Percentiles rank a stretch among this genome's conserved stretches.
Conservation (phyloP, 495 filamentous ascomycete species). For the Penicillium roqueforti region DNA sequence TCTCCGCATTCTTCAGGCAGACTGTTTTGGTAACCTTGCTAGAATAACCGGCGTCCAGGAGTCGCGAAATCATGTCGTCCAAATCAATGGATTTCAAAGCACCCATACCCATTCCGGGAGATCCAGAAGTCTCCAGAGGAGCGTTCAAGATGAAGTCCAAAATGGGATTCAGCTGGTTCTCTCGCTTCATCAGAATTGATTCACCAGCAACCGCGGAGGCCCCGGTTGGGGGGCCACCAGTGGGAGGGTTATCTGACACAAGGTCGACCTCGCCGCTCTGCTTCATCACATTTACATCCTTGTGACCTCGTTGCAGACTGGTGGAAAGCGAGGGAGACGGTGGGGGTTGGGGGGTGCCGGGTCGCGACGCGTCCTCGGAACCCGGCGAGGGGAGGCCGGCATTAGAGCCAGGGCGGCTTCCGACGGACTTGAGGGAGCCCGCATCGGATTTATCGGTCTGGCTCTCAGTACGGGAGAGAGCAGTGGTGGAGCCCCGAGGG, state of each 20-base stretch:
- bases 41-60: constrained; percentile 91
- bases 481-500: constrained; percentile 67
- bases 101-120: constrained; percentile 51
- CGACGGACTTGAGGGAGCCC: constrained; percentile 65
- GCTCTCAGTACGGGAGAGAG: constrained; percentile 56
- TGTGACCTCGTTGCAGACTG: constrained; percentile 69
- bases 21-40: constrained; percentile 97
- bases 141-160: constrained; percentile 45
- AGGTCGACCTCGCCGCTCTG: constrained; percentile 87
- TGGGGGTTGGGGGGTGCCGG: constrained; percentile 65
- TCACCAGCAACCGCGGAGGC: constrained; percentile 49
- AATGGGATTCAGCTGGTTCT: constrained; percentile 63
- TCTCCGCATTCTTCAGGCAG: constrained; percentile 96
- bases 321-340: constrained; percentile 84
- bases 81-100: constrained; percentile 88
- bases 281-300: constrained; percentile 75
- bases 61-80: constrained; percentile 93
- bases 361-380: constrained; percentile 35
- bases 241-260: constrained; percentile 88
- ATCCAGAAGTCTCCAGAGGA: constrained; percentile 36
- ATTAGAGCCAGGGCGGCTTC: constrained; percentile 47
- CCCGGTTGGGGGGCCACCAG: constrained; percentile 49
- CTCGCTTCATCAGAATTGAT: constrained; percentile 72
- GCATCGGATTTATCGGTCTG: constrained; percentile 67
- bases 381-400: constrained; percentile 35